Evolutionary conservation across 2,329 filamentous ascomycete genomes (phyloP).

Genomic region (Salinomyces thailandicus): DNA sequence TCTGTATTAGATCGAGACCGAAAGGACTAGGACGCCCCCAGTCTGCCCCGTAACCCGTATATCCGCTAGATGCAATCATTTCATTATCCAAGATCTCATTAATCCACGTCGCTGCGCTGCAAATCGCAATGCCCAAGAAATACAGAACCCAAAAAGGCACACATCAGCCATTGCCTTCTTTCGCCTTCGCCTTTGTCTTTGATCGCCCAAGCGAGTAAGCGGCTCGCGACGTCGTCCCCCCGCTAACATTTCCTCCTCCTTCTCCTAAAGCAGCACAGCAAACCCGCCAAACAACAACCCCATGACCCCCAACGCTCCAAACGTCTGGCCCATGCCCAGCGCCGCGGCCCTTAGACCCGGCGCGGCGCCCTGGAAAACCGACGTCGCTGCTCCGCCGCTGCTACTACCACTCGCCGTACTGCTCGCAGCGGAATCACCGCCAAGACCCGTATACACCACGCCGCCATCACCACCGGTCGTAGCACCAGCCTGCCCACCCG

Average conservation of each 20-base stretch:
- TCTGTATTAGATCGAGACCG: too few relatives aligned
- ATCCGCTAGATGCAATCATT: too few relatives aligned
- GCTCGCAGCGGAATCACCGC: conserved; percentile 21
- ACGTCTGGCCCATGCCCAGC: conserved; percentile 45
- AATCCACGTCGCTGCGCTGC: too few relatives aligned
- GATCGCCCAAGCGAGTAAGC: too few relatives aligned
- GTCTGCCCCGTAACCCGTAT: too few relatives aligned
- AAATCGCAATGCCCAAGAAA: too few relatives aligned
- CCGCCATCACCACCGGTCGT: conserved; percentile 21
- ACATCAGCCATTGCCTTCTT: too few relatives aligned
- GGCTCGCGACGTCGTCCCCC: too few relatives aligned
- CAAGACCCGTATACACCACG: conserved; percentile 37
- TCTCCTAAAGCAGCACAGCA: conserved; percentile 28
- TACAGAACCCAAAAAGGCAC: too few relatives aligned
- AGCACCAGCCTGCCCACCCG: conserved; percentile 11
- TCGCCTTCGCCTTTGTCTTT: too few relatives aligned
- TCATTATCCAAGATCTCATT: too few relatives aligned
- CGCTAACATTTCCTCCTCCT: background rate
- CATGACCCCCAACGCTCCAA: conserved; percentile 45
- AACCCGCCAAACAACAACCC: conserved; percentile 50
- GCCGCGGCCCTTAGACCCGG: conserved; percentile 28
- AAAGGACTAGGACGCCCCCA: too few relatives aligned
- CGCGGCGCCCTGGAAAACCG: conserved; percentile 7
- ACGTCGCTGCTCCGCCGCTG: conserved; percentile 19
- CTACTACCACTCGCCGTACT: conserved; percentile 22